Evolutionary conservation across 257 asterid species (phyloP).

Genomic region (Phtheirospermum japonicum): DNA sequence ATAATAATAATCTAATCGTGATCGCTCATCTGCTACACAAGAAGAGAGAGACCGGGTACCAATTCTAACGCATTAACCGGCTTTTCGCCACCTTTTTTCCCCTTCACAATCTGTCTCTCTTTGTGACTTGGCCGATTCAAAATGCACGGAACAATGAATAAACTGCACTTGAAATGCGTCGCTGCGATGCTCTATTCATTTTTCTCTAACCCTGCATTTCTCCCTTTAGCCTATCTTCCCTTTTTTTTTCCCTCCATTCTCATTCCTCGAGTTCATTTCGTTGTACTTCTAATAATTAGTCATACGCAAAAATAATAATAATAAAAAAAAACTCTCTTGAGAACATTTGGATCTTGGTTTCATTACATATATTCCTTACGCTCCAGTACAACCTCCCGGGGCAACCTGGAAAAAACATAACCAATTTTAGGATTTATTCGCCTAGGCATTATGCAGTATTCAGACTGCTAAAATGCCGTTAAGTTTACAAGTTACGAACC

Average conservation of each 20-base stretch:
- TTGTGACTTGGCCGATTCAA: neutral
- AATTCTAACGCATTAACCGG: neutral
- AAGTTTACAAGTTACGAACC: slow-evolving; percentile 29
- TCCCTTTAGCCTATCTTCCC: no score
- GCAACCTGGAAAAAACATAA: slow-evolving; percentile 23
- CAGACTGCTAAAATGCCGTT: no score
- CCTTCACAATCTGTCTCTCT: neutral
- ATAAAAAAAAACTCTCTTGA: neutral
- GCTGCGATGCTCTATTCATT: no score
- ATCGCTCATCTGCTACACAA: neutral
- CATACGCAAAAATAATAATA: no score
- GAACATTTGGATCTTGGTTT: neutral
- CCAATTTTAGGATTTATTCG: neutral
- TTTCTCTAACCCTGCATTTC: no score
- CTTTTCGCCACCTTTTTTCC: neutral
- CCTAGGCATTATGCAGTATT: neutral
- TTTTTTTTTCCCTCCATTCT: neutral
- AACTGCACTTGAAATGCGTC: neutral
- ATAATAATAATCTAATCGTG: neutral
- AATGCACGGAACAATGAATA: neutral
- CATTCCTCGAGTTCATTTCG: neutral
- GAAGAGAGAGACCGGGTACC: neutral
- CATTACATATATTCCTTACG: slow-evolving; percentile 1
- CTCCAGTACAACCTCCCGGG: slow-evolving; percentile 26
- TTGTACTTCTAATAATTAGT: no score